phyloP scores from a whole-genome alignment of 2,329 filamentous ascomycete genomes.

The Pyrenochaeta sp. region DNA sequence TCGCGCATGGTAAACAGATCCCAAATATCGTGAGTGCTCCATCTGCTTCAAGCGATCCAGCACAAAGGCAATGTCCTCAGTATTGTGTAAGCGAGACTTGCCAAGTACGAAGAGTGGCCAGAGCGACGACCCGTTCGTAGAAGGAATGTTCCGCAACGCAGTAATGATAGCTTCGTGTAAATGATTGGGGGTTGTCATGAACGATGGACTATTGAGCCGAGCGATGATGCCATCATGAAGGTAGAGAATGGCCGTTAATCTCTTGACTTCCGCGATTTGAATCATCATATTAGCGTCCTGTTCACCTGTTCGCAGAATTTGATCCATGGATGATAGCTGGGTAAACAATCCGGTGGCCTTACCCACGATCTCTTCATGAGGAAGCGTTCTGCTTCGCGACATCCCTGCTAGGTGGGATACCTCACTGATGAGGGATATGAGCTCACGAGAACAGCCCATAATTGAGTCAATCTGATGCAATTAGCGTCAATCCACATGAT shows the following conservation, averaged over 20 bases:
- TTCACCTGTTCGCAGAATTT: slow-evolving; percentile 8
- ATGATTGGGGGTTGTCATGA: slow-evolving; percentile 23
- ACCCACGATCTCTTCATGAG: background rate
- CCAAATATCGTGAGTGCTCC: slow-evolving; percentile 34
- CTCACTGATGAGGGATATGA: slow-evolving; percentile 38
- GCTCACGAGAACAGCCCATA: slow-evolving; percentile 41
- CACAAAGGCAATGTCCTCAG: slow-evolving; percentile 38
- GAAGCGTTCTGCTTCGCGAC: background rate
- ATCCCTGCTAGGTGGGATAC: background rate
- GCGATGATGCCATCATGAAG: slow-evolving; percentile 23
- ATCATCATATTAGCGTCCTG: slow-evolving; percentile 23
- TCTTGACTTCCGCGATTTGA: slow-evolving; percentile 40
- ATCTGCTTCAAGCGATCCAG: slow-evolving; percentile 33
- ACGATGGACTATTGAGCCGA: background rate
- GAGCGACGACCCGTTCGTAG: slow-evolving; percentile 1
- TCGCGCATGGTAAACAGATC: slow-evolving; percentile 29
- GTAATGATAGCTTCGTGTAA: slow-evolving; percentile 19
- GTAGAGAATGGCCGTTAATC: slow-evolving; percentile 38
- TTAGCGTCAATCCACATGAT: slow-evolving; percentile 35
- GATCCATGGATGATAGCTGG: background rate
- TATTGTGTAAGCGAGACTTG: slow-evolving; percentile 27
- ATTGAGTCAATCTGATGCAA: slow-evolving; percentile 37
- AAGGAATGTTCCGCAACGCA: slow-evolving; percentile 1
- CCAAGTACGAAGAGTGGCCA: slow-evolving; percentile 24
- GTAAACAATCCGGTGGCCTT: no score